Evolutionary conservation across 495 filamentous ascomycete genomes (phyloP).

Genomic region (Aspergillus wentii): DNA sequence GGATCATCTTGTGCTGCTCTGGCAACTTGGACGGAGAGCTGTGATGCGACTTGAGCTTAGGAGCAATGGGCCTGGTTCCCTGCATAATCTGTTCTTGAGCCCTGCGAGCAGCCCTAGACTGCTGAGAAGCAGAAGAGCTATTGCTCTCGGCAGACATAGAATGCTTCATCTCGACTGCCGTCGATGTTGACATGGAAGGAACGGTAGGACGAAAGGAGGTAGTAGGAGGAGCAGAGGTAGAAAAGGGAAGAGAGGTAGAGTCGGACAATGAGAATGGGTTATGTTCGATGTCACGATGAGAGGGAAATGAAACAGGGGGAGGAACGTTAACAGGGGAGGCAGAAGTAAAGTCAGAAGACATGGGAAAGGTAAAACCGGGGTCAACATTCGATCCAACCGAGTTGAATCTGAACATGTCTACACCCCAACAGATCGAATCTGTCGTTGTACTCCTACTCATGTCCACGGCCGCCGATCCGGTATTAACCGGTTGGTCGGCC

Average conservation of each 20-base stretch:
- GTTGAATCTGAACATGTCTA: conserved; percentile 41
- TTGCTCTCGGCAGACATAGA: conserved; percentile 31
- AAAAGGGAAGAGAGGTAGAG: conserved; percentile 20
- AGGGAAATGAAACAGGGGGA: conserved; percentile 14
- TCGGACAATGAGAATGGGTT: conserved; percentile 25
- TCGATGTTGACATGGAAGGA: conserved; percentile 11
- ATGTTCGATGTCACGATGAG: conserved; percentile 25
- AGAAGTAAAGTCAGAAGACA: conserved; percentile 31
- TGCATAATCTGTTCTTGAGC: conserved; percentile 41
- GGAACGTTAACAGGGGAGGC: conserved; percentile 26
- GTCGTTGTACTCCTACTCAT: conserved; percentile 45
- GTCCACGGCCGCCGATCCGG: conserved; percentile 20
- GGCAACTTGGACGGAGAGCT: conserved; percentile 21
- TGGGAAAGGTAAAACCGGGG: conserved; percentile 23
- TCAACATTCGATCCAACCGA: conserved; percentile 29
- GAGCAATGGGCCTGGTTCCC: conserved; percentile 39
- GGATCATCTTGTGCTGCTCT: conserved; percentile 46
- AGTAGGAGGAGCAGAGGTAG: conserved; percentile 30
- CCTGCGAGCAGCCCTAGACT: conserved; percentile 36
- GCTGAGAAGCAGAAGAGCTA: conserved; percentile 18
- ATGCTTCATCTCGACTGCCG: conserved; percentile 30
- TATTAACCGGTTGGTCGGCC: conserved; percentile 15
- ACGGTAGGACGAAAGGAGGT: conserved; percentile 18
- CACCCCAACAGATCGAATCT: conserved; percentile 38
- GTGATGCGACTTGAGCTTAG: conserved; percentile 31